These are phyloP conservation scores for Cladosporium sp. DNA, from an alignment of 2,329 filamentous ascomycete genomes.

Conservation along the genomic window DNA sequence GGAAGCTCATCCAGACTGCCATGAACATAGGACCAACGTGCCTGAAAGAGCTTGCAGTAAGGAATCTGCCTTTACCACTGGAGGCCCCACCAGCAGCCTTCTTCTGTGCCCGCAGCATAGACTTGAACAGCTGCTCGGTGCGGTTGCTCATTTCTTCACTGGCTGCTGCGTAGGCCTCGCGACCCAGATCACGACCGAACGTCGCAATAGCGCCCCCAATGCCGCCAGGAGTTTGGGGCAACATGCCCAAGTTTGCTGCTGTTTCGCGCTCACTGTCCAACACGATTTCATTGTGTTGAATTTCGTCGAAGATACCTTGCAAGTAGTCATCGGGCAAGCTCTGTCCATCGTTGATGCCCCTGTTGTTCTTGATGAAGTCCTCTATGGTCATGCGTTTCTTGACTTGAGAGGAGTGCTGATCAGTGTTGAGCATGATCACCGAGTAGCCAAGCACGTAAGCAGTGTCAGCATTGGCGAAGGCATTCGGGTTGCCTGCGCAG, in stretches of 20 bases:
- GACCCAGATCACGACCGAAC: conserved; percentile 82
- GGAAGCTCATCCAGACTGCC: conserved; percentile 98
- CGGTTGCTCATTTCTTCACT: conserved; percentile 88
- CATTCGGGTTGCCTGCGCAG: conserved; percentile 89
- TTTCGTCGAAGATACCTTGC: conserved; percentile 85
- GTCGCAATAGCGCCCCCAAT: conserved; percentile 69
- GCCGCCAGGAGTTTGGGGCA: conserved; percentile 50
- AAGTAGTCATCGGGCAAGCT: conserved; percentile 93
- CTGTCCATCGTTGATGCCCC: conserved; percentile 94
- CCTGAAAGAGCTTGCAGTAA: conserved; percentile 87
- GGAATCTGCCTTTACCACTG: conserved; percentile 65
- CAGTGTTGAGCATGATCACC: conserved; percentile 93
- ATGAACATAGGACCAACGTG: conserved; percentile 99
- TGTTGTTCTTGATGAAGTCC: conserved; percentile 98
- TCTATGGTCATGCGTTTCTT: conserved; percentile 87
- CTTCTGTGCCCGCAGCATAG: conserved; percentile 82
- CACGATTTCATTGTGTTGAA: conserved; percentile 86
- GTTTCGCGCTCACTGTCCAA: conserved; percentile 87
- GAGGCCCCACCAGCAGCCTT: conserved; percentile 17
- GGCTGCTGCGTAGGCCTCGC: conserved; percentile 90
- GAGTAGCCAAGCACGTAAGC: conserved; percentile 95
- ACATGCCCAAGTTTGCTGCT: conserved; percentile 71
- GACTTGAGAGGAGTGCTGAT: conserved; percentile 87
- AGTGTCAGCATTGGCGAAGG: conserved; percentile 96
- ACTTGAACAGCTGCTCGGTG: conserved; percentile 85